Base-by-base conservation (phyloP, 768 basidiomycete genomes). In the Postia placenta region DNA sequence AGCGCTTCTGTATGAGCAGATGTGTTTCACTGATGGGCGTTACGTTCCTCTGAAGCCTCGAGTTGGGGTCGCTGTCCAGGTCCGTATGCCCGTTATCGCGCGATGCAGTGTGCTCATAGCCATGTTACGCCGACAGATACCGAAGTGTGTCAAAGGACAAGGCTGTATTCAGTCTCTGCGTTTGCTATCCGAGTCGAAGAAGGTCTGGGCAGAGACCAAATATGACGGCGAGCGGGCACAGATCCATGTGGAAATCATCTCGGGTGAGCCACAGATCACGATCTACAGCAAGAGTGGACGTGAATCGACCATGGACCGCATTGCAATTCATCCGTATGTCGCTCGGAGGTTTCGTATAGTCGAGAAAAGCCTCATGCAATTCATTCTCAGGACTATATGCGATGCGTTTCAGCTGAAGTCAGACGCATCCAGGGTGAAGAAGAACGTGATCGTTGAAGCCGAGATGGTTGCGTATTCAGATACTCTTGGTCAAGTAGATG, bases 191-290 rank as follows among this genome's bases (percentile, higher is more conserved):
- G 27, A 61, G 30, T 66, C 72, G 0, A 68, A 73, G 11, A 65
- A 62, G 23, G 71, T 92, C 7, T 94, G 87, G 80, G 88, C 85
- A 1, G 93, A 97, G 67, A 92, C 83, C 0, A 97, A 97, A 64
- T 94, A 94, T 63, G 93, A 95, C 50, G 93, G 93, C 9, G 92
- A 95, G 65, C 76, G 93, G n/a, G 85, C 92, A 47, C 93, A 97
- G 57, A 91, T 94, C 23, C 93, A 97, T 60, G 77, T 92, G 20
- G 72, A 83, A 59, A 60, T 83, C 2, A 51, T 59, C 4, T 58
- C 56, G 3, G 64, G 69, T 15, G 60, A 56, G 3, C 65, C 74
- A 4, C 69, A 67, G 27, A 85, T 94, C 51, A 81, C 68, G 1
- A 92, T 95, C 35, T 92, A 85, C 62, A 92, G 89, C 69, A 95